These are phyloP conservation scores for Erucastrum elatum DNA, from an alignment of 345 rosid genomes.

Conservation along the genomic window DNA sequence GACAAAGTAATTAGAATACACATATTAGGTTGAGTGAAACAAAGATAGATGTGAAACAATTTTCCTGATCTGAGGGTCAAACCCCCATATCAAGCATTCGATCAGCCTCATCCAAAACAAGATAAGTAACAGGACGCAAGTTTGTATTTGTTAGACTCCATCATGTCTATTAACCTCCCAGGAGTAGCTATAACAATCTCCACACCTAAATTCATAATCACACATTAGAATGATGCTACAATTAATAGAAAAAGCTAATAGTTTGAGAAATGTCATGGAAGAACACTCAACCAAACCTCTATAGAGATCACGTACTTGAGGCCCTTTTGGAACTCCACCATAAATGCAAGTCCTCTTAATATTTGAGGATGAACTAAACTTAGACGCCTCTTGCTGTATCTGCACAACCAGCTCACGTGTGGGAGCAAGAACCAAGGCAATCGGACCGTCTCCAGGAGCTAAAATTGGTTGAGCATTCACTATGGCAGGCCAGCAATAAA, in stretches of 20 bases:
- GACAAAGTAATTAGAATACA: not conserved
- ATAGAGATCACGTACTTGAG: constrained; percentile 99
- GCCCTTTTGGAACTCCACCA: constrained; percentile 99
- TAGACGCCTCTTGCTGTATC: constrained; percentile 95
- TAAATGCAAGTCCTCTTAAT: constrained; percentile 93
- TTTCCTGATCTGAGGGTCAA: constrained; percentile 95
- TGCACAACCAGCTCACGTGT: constrained; percentile 99
- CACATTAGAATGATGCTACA: not conserved
- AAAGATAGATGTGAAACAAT: constrained; percentile 63
- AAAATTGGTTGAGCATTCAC: constrained; percentile 96
- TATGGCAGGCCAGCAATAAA: constrained; percentile 95
- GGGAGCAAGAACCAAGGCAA: constrained; percentile 96
- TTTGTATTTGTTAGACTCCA: constrained; percentile 96
- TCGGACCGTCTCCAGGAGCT: constrained; percentile 99
- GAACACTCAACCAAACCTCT: no score
- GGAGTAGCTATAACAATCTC: constrained; percentile 99
- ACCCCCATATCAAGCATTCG: constrained; percentile 99
- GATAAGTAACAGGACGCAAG: constrained; percentile 90
- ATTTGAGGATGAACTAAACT: constrained; percentile 92
- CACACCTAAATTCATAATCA: constrained; percentile 53
- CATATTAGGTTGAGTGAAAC: not conserved
- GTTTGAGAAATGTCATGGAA: no score
- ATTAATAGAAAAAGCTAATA: not conserved
- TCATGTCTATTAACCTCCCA: constrained; percentile 97
- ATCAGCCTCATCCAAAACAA: constrained; percentile 99